Evolutionary conservation across 805 yeast genomes (phyloP).

Genomic region (Torulaspora indica): DNA sequence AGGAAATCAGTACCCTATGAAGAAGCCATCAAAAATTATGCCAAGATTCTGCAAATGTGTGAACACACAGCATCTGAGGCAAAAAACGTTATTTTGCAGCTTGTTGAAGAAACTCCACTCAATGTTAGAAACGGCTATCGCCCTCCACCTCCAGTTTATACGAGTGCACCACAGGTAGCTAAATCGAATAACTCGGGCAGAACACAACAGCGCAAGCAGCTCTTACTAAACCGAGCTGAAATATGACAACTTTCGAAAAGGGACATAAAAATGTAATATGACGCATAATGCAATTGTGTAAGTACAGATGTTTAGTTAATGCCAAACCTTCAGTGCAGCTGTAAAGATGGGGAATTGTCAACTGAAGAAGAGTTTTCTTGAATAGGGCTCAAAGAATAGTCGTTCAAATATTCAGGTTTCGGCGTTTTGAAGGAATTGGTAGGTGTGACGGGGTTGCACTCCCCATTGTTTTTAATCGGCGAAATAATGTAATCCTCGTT

Average conservation of each 20-base stretch:
- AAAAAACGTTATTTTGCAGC: slow-evolving; percentile 22
- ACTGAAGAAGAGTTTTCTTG: slow-evolving; percentile 32
- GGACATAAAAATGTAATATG: slow-evolving; percentile 3
- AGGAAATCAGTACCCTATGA: slow-evolving; percentile 4
- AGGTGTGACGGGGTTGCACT: slow-evolving; percentile 17
- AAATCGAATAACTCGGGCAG: neutral
- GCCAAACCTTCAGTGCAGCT: slow-evolving; percentile 1
- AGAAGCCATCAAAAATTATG: slow-evolving; percentile 7
- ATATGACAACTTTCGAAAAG: slow-evolving; percentile 13
- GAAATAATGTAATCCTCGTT: slow-evolving; percentile 9
- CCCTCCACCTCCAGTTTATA: slow-evolving; percentile 10
- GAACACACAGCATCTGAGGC: slow-evolving; percentile 31
- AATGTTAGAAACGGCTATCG: slow-evolving; percentile 3
- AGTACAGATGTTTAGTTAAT: slow-evolving; percentile 7
- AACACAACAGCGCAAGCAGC: neutral
- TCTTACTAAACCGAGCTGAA: neutral
- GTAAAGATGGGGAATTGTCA: slow-evolving; percentile 28
- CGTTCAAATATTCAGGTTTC: slow-evolving; percentile 23
- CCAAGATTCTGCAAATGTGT: slow-evolving; percentile 25
- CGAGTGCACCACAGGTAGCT: neutral
- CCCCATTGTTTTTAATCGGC: slow-evolving; percentile 8
- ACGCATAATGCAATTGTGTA: slow-evolving; percentile 7
- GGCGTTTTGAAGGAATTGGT: slow-evolving; percentile 27
- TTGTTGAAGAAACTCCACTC: slow-evolving; percentile 14
- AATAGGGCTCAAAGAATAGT: slow-evolving; percentile 30